Percentiles rank a stretch among this genome's conserved stretches.
These are phyloP conservation scores for Cyphellophora europaea DNA, from an alignment of 2,329 filamentous ascomycete species.

Conservation along the genomic window DNA sequence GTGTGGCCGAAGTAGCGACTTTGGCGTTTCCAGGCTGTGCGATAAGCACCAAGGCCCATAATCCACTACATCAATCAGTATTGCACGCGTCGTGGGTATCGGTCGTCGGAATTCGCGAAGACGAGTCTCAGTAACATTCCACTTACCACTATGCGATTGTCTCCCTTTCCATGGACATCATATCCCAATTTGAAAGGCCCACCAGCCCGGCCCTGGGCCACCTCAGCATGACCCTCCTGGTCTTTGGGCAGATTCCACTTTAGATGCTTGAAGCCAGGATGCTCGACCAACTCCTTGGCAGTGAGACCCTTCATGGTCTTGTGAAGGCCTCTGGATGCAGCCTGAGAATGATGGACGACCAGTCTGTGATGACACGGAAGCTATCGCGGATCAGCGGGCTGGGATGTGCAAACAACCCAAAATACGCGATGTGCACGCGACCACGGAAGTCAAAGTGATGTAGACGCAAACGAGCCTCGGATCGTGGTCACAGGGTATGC, in stretches of 20 bases:
- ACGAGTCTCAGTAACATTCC: neutral
- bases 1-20: constrained; percentile 73
- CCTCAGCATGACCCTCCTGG: constrained; percentile 49
- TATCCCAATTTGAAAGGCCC: constrained; percentile 69
- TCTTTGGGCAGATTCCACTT: constrained; percentile 50
- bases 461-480: too few relatives aligned
- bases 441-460: too few relatives aligned
- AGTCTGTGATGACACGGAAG: too few relatives aligned
- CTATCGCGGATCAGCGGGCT: too few relatives aligned
- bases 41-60: constrained; percentile 66
- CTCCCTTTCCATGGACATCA: constrained; percentile 69
- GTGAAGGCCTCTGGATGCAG: too few relatives aligned
- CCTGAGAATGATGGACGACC: too few relatives aligned
- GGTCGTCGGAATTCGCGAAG: neutral
- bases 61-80: constrained; percentile 51
- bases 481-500: too few relatives aligned
- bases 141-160: constrained; percentile 64
- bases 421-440: too few relatives aligned
- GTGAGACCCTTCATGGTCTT: constrained; percentile 20
- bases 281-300: constrained; percentile 23
- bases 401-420: too few relatives aligned
- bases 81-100: neutral
- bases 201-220: constrained; percentile 56
- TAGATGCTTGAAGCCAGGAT: constrained; percentile 23
- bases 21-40: constrained; percentile 70